Conservation (phyloP, 169 alveolate species). For the Eimeria maxima region DNA sequence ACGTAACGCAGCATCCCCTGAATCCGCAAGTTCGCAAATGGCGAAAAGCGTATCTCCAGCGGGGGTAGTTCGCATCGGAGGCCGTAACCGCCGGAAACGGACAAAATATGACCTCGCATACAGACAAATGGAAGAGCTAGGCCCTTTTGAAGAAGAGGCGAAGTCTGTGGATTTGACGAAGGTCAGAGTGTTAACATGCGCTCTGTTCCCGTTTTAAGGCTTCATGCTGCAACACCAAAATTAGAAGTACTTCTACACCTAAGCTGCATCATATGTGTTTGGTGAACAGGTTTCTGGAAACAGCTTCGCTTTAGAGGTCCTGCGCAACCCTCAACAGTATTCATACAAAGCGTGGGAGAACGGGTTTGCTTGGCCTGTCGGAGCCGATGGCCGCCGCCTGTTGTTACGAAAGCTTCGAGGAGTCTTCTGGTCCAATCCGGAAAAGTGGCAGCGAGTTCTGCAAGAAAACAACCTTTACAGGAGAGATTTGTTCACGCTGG, state of each 20-base stretch:
- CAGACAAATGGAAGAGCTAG: conserved; percentile 83
- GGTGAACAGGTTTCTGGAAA: conserved; percentile 79
- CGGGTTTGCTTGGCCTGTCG: conserved; percentile 83
- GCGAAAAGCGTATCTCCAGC: conserved; percentile 83
- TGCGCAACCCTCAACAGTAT: conserved; percentile 81
- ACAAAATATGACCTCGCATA: conserved; percentile 84
- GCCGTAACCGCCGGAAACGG: conserved; percentile 80
- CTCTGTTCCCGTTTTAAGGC: neutral
- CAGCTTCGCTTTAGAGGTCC: conserved; percentile 81
- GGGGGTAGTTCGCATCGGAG: conserved; percentile 81
- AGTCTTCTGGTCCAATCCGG: conserved; percentile 83
- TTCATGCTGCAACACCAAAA: neutral
- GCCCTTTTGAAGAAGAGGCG: conserved; percentile 83
- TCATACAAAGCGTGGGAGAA: conserved; percentile 81
- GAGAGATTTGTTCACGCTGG: conserved; percentile 82
- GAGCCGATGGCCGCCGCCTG: conserved; percentile 85
- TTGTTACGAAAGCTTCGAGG: conserved; percentile 83
- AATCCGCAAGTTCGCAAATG: conserved; percentile 66
- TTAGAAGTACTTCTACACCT: neutral
- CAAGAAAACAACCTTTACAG: conserved; percentile 76
- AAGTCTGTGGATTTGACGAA: conserved; percentile 80
- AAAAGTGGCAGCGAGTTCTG: conserved; percentile 84
- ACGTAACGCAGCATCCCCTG: conserved; percentile 34
- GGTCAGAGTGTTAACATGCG: conserved; percentile 33
- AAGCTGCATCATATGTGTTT: neutral